phyloP scores from a whole-genome alignment of 192 early-diverging fungal species.

The Mortierella claussenii region DNA sequence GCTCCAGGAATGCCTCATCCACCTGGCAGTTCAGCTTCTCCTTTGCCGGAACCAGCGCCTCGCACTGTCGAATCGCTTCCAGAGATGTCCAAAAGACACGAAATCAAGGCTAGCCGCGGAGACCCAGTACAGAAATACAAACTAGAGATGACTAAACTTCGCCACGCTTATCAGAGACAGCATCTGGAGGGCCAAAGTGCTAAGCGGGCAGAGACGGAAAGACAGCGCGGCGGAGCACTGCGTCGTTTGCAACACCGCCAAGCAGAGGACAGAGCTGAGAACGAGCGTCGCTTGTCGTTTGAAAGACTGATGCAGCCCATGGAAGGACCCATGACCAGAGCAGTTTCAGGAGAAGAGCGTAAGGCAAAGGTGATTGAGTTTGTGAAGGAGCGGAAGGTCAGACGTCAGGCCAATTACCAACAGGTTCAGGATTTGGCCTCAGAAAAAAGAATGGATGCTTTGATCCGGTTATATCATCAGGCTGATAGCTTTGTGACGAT shows the following conservation, averaged over 20 bases:
- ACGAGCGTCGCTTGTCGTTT: constrained; percentile 34
- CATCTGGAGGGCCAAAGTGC: constrained; percentile 19
- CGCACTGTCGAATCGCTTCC: constrained; percentile 40
- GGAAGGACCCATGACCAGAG: constrained; percentile 2
- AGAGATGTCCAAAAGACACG: constrained; percentile 48
- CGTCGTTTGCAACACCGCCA: constrained; percentile 31
- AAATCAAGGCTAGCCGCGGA: constrained; percentile 30
- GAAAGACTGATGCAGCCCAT: constrained; percentile 43
- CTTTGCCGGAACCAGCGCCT: constrained; percentile 33
- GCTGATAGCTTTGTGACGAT: constrained; percentile 50
- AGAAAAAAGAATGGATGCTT: constrained; percentile 37
- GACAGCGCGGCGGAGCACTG: constrained; percentile 40
- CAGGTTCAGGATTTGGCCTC: constrained; percentile 22
- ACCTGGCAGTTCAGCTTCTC: constrained; percentile 35
- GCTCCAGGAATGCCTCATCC: constrained; percentile 52
- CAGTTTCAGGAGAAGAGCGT: constrained; percentile 15
- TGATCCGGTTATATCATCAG: constrained; percentile 47
- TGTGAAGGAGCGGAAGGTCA: constrained; percentile 32
- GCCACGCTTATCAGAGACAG: constrained; percentile 45
- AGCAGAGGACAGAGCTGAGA: constrained; percentile 26
- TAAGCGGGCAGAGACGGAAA: constrained; percentile 16
- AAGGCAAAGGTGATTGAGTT: constrained; percentile 36
- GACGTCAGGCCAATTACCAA: constrained; percentile 28
- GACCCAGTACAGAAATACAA: constrained; percentile 38
- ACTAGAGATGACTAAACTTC: constrained; percentile 51